A percentile compares a stretch with the other conserved stretches of the same genome.
Conservation (phyloP, 495 filamentous ascomycete genomes). For the Cetradonia linearis region DNA sequence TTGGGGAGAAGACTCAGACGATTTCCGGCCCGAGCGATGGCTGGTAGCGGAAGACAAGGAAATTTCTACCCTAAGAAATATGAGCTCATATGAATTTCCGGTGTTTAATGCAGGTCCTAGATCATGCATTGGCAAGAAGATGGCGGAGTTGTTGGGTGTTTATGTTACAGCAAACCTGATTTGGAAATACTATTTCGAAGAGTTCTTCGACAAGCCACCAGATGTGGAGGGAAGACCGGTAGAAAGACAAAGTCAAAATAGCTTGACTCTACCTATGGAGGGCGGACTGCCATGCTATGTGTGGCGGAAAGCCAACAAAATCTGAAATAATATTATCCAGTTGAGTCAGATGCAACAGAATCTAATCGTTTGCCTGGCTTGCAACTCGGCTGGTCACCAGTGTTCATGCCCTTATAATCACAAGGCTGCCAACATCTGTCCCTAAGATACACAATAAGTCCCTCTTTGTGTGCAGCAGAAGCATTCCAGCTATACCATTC, state of each 20-base stretch:
- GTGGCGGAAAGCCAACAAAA: background rate
- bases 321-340: background rate
- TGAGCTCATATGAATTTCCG: slow-evolving; percentile 44
- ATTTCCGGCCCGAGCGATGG: slow-evolving; percentile 45
- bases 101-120: slow-evolving; percentile 52
- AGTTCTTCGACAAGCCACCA: slow-evolving; percentile 26
- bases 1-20: slow-evolving; percentile 47
- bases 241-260: slow-evolving; percentile 44
- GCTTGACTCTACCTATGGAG: slow-evolving; percentile 51
- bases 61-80: slow-evolving; percentile 27
- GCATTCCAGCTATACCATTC: background rate
- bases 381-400: background rate
- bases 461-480: background rate
- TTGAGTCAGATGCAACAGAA: too few relatives aligned
- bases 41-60: slow-evolving; percentile 25
- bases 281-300: slow-evolving; percentile 39
- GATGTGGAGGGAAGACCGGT: slow-evolving; percentile 20
- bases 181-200: slow-evolving; percentile 39
- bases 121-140: slow-evolving; percentile 48
- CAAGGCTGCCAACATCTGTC: background rate
- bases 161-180: slow-evolving; percentile 42
- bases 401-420: background rate
- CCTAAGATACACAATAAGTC: background rate
- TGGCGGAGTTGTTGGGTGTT: slow-evolving; percentile 47
- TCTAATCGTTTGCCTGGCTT: too few relatives aligned